phyloP scores from a whole-genome alignment of 805 yeast genomes.

The Candida chilensis region DNA sequence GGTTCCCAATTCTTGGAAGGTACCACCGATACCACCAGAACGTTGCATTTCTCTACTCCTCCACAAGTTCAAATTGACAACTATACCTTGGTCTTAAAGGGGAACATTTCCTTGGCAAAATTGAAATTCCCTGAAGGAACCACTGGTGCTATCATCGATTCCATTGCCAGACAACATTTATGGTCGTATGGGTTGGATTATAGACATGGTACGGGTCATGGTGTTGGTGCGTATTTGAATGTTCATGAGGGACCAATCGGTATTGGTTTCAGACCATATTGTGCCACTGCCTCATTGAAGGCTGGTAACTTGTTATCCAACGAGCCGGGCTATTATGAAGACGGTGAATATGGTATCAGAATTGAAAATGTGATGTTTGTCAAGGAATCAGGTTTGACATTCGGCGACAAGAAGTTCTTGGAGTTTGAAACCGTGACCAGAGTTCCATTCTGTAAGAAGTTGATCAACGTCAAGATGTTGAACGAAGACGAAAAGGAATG shows the following conservation, averaged over 20 bases:
- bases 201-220: conserved; percentile 60
- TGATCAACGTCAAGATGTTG: conserved; percentile 36
- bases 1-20: conserved; percentile 58
- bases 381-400: conserved; percentile 24
- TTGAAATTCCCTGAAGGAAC: conserved; percentile 47
- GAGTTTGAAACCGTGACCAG: conserved; percentile 49
- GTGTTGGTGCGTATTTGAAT: conserved; percentile 50
- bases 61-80: conserved; percentile 32
- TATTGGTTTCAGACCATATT: conserved; percentile 45
- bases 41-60: conserved; percentile 45
- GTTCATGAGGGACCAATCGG: conserved; percentile 61
- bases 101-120: conserved; percentile 39
- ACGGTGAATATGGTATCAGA: conserved; percentile 51
- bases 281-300: conserved; percentile 30
- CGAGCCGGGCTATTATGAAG: conserved; percentile 58
- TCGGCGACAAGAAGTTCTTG: conserved; percentile 31
- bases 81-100: conserved; percentile 52
- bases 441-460: conserved; percentile 46
- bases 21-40: conserved; percentile 58
- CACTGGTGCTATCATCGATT: conserved; percentile 44
- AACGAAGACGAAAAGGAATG: conserved; percentile 35
- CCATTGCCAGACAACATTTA: conserved; percentile 47
- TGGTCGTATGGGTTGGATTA: conserved; percentile 53
- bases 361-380: conserved; percentile 42
- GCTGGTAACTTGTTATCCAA: conserved; percentile 49